Conservation (phyloP, 2,329 filamentous ascomycete genomes). For the Microdochium nivale region DNA sequence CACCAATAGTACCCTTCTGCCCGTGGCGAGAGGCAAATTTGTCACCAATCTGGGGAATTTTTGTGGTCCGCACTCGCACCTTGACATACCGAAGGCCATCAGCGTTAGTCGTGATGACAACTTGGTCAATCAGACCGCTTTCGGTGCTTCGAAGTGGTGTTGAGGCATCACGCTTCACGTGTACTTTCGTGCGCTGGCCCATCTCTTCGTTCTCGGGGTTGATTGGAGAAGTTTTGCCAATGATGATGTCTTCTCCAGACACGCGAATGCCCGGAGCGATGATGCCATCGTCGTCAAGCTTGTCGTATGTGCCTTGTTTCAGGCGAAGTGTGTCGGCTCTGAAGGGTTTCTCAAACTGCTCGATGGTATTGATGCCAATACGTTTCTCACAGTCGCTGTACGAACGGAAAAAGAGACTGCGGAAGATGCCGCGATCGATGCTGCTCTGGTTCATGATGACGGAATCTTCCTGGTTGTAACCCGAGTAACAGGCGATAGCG, state of each 20-base stretch:
- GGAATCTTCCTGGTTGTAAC: constrained; percentile 99
- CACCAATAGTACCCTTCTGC: constrained; percentile 98
- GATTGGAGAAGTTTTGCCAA: constrained; percentile 95
- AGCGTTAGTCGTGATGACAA: constrained; percentile 87
- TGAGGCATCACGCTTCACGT: constrained; percentile 91
- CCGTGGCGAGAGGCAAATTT: constrained; percentile 99
- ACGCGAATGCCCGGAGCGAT: constrained; percentile 90
- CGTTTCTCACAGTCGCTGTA: constrained; percentile 97
- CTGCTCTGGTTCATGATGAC: constrained; percentile 99
- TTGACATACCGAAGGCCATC: constrained; percentile 96
- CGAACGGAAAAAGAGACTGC: constrained; percentile 94
- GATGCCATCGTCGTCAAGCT: constrained; percentile 93
- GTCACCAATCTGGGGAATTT: constrained; percentile 96
- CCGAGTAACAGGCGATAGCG: constrained; percentile 93
- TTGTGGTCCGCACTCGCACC: constrained; percentile 93
- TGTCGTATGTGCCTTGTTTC: constrained; percentile 94
- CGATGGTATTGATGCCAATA: constrained; percentile 85
- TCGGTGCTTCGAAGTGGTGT: constrained; percentile 92
- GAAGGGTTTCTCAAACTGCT: constrained; percentile 92
- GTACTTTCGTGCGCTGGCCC: constrained; percentile 80
- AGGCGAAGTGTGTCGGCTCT: constrained; percentile 80
- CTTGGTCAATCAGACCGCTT: constrained; percentile 91
- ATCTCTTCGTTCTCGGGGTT: constrained; percentile 88
- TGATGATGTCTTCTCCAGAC: constrained; percentile 96
- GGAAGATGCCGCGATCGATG: constrained; percentile 94